A percentile compares a stretch with the other conserved stretches of the same genome.
phyloP scores from a whole-genome alignment of 176 grass and related monocot genomes.

The Ampelocalamus luodianensis region DNA sequence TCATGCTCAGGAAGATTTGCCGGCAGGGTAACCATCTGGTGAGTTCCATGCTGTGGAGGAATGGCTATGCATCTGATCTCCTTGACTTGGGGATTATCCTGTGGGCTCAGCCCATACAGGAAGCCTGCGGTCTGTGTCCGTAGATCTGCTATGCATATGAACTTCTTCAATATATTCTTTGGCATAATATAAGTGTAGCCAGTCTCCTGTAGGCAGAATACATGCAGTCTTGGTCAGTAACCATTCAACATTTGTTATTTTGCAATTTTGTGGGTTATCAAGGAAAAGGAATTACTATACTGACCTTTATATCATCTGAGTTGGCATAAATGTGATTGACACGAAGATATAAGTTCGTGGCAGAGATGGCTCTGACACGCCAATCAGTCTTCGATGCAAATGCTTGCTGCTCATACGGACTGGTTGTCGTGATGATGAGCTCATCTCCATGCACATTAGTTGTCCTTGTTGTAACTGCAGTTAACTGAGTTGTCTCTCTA shows the following conservation, averaged over 20 bases:
- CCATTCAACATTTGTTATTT: background rate
- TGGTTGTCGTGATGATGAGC: constrained; percentile 95
- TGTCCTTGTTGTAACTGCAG: constrained; percentile 94
- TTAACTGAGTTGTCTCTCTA: constrained; percentile 91
- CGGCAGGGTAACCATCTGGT: constrained; percentile 94
- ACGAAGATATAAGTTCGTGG: constrained; percentile 97
- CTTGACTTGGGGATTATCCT: constrained; percentile 97
- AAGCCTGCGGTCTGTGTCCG: constrained; percentile 89
- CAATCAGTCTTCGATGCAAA: constrained; percentile 97
- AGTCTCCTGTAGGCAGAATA: constrained; percentile 80
- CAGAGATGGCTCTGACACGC: constrained; percentile 96
- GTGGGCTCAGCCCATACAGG: constrained; percentile 88
- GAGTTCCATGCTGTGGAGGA: constrained; percentile 90
- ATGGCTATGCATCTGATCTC: constrained; percentile 96
- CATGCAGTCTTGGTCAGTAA: constrained; percentile 10
- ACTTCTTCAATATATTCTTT: constrained; percentile 99
- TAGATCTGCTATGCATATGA: constrained; percentile 99
- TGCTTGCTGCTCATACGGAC: constrained; percentile 93
- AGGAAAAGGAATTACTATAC: constrained; percentile 26
- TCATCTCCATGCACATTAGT: constrained; percentile 98
- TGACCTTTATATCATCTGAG: constrained; percentile 99
- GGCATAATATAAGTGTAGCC: constrained; percentile 99
- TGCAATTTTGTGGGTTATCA: background rate
- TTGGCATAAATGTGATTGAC: constrained; percentile 99
- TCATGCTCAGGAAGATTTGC: constrained; percentile 92